Base-by-base conservation (phyloP, 345 rosid species). In the Salix dunnii region DNA sequence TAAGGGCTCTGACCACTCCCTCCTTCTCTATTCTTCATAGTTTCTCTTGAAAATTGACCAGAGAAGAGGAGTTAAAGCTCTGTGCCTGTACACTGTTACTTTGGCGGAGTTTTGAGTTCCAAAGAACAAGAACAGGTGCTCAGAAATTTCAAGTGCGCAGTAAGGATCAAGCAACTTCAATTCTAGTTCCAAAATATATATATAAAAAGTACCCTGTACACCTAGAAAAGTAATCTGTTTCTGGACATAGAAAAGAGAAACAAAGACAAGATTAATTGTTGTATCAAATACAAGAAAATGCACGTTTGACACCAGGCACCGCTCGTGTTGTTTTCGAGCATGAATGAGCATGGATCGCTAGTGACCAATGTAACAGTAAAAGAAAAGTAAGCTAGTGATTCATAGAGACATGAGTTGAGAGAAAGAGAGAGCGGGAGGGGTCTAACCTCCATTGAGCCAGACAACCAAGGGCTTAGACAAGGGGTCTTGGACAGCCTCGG, bases 401-500 rank as follows among this genome's bases (percentile, higher is more conserved):
- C 62, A 55, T 3, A 1, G 62, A 9, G 62, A n/a, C 25, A n/a
- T 53, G 62, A 28, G 5, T 1, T 1, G 21, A 18, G 20, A 66
- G 55, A 65, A 35, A 72, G 73, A 62, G 13, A 48, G 43, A 35
- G 40, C n/a, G n/a, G 14, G 0, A 11, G 28, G 23, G 58, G 67
- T 38, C 23, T 76, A 43, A 91, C 99, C 99, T 88, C 99, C 99
- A 78, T 96, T 96, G 70, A 96, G 99, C 97, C 98, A 96, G 76
- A 96, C 75, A 13, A 96, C 97, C 66, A 93, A 78, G 67, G 99
- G 98, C 80, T 90, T 92, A 16, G 94, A 85, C 14, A 79, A 71
- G 61, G 90, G 95, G 17, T 75, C 27, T n/a, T 73, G 70, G 66
- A 78, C 61, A 73, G 97, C 87, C 81, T 96, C 99, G 20, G 98